These are phyloP conservation scores for Penicillium sp. DNA, from an alignment of 2,329 filamentous ascomycete species.

Conservation along the genomic window DNA sequence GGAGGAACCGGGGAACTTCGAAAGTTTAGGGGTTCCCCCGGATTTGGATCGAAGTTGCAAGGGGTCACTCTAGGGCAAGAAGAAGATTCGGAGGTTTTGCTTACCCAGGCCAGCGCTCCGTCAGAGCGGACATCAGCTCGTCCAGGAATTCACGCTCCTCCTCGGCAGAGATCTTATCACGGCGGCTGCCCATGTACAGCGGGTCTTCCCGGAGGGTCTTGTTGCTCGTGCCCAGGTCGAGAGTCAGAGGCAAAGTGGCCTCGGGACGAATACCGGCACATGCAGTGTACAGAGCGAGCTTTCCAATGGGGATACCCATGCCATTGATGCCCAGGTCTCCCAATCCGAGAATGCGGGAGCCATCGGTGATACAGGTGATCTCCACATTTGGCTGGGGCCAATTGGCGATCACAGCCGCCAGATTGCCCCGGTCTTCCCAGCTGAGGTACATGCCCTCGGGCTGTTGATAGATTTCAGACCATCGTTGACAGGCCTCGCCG, in stretches of 20 bases:
- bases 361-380: slow-evolving; percentile 95
- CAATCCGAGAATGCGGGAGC: slow-evolving; percentile 82
- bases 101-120: slow-evolving; percentile 65
- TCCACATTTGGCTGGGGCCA: slow-evolving; percentile 87
- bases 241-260: slow-evolving; percentile 55
- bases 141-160: slow-evolving; percentile 91
- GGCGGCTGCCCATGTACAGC: slow-evolving; percentile 85
- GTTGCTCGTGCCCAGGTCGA: slow-evolving; percentile 61
- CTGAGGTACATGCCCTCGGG: slow-evolving; percentile 95
- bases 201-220: slow-evolving; percentile 64
- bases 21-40: slow-evolving; percentile 19
- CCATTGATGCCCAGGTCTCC: slow-evolving; percentile 95
- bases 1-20: slow-evolving; percentile 1
- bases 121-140: slow-evolving; percentile 89
- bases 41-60: slow-evolving; percentile 3
- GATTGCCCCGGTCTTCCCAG: slow-evolving; percentile 86
- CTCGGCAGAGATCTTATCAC: slow-evolving; percentile 68
- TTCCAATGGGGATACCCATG: slow-evolving; percentile 96
- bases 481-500: slow-evolving; percentile 92
- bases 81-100: slow-evolving; percentile 11
- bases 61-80: neutral
- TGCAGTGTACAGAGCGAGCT: slow-evolving; percentile 88
- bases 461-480: slow-evolving; percentile 91
- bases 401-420: slow-evolving; percentile 81
- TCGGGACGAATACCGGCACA: slow-evolving; percentile 89